Percentiles rank a stretch among this genome's conserved stretches.
phyloP scores from a whole-genome alignment of 2,329 filamentous ascomycete genomes.

The Gnomoniopsis sp. region DNA sequence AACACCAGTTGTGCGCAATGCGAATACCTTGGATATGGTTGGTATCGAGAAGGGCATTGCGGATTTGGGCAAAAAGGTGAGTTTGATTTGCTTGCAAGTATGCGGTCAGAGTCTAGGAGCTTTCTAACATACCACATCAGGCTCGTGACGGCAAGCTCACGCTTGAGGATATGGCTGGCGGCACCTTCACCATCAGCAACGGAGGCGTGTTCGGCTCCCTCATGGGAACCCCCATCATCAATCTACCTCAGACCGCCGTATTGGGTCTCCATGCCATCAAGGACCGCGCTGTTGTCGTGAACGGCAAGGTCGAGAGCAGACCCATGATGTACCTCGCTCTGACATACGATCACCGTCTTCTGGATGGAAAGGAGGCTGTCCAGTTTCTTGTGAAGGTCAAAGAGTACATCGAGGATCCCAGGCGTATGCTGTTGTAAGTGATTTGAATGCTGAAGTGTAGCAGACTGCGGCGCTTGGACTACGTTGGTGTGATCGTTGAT shows the following conservation, averaged over 20 bases:
- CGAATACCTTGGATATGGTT: slow-evolving; percentile 82
- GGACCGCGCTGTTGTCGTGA: slow-evolving; percentile 82
- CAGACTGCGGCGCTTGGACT: neutral
- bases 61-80: slow-evolving; percentile 90
- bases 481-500: neutral
- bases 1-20: slow-evolving; percentile 93
- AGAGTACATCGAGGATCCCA: slow-evolving; percentile 94
- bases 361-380: slow-evolving; percentile 92
- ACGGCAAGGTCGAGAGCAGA: slow-evolving; percentile 91
- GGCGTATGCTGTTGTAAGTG: slow-evolving; percentile 76
- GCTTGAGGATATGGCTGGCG: slow-evolving; percentile 98
- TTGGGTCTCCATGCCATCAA: slow-evolving; percentile 96
- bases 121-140: slow-evolving; percentile 36
- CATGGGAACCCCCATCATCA: slow-evolving; percentile 98
- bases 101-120: neutral
- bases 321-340: slow-evolving; percentile 99
- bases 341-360: slow-evolving; percentile 93
- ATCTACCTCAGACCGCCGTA: slow-evolving; percentile 88
- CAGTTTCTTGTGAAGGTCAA: slow-evolving; percentile 97
- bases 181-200: slow-evolving; percentile 97
- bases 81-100: slow-evolving; percentile 18
- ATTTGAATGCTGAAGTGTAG: neutral
- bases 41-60: slow-evolving; percentile 90
- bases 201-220: slow-evolving; percentile 95
- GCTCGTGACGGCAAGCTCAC: slow-evolving; percentile 94